Evolutionary conservation across 441 rosid species (phyloP), one percentile per base, ranked within the genome.

Genomic region (Corymbia calophylla): DNA sequence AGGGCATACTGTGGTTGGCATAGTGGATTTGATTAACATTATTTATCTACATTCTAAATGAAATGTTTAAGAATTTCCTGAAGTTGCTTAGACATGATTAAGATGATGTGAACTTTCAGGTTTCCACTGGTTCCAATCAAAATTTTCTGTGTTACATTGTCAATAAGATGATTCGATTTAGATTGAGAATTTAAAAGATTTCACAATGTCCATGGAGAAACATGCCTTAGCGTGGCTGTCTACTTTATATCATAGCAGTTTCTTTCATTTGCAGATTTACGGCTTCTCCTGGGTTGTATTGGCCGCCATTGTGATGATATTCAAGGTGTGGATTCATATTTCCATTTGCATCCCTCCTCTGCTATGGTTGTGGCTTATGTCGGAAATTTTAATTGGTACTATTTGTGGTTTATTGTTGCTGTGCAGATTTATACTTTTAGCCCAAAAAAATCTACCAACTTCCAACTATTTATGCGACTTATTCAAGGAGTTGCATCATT

Each of bases 231-330:
- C 6, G 4, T 85, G 88, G 29, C 35, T 11, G 47, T 73, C 56
- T 35, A 49, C 51, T 23, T 89, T 81, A 86, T 32, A 54, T 23
- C 18, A 39, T 84, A 84, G 47, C 55, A 32, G 15, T 85, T 39
- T 47, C 56, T 90, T 92, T 88, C 88, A 56, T 86, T 93, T 73
- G 86, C 92, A 98, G 99, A 53, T 98, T 77, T 98, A 96, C 55
- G 99, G 99, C 90, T 96, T 94, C 93, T 98, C 99, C 80, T 98
- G 99, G 99, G 90, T 93, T 48, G 94, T 95, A 88, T 92, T 98
- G 94, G 95, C 91, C 90, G 94, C 88, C 88, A 87, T 96, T 86
- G 96, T 94, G 88, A 89, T 97, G 93, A 91, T 98, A 89, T 98
- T 95, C 92, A 95, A 97, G 99, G 99, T 97, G 44, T 80, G 95